These are phyloP conservation scores for Tothia fuscella DNA, from an alignment of 2,329 filamentous ascomycete species.

Conservation along the genomic window DNA sequence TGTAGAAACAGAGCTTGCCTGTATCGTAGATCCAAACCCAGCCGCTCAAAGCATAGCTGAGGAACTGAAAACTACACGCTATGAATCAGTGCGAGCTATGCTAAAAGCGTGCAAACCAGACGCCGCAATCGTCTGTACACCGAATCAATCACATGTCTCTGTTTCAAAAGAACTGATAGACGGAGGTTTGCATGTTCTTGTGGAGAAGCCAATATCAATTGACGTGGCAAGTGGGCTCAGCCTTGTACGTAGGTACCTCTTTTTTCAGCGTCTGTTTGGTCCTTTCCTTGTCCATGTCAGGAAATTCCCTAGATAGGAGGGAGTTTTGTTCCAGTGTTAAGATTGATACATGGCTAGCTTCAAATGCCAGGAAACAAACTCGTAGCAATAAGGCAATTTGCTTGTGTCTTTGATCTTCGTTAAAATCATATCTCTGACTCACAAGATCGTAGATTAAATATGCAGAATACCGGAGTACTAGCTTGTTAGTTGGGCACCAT, in stretches of 20 bases:
- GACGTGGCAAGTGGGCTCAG: constrained; percentile 26
- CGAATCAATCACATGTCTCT: constrained; percentile 45
- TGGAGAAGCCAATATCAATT: constrained; percentile 45
- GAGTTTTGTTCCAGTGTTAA: no score
- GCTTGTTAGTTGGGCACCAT: constrained; percentile 46
- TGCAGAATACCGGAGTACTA: constrained; percentile 20
- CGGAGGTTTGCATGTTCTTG: constrained; percentile 39
- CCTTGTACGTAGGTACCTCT: constrained; percentile 15
- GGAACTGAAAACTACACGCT: constrained; percentile 28
- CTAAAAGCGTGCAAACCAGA: constrained; percentile 34
- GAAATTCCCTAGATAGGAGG: no score
- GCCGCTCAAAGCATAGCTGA: constrained; percentile 25
- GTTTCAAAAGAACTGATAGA: constrained; percentile 37
- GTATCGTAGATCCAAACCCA: constrained; percentile 36
- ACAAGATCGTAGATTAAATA: constrained; percentile 17
- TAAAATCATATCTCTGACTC: no score
- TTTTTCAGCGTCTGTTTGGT: neutral
- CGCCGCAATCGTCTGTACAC: constrained; percentile 47
- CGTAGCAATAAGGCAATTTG: no score
- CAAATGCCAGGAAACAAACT: no score
- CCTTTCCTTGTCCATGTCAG: no score
- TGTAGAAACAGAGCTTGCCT: constrained; percentile 28
- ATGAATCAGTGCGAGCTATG: constrained; percentile 31
- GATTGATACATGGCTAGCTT: no score
- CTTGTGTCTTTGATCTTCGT: no score